phyloP scores from a whole-genome alignment of 1,284 basidiomycete genomes.

The Coniophora puteana region DNA sequence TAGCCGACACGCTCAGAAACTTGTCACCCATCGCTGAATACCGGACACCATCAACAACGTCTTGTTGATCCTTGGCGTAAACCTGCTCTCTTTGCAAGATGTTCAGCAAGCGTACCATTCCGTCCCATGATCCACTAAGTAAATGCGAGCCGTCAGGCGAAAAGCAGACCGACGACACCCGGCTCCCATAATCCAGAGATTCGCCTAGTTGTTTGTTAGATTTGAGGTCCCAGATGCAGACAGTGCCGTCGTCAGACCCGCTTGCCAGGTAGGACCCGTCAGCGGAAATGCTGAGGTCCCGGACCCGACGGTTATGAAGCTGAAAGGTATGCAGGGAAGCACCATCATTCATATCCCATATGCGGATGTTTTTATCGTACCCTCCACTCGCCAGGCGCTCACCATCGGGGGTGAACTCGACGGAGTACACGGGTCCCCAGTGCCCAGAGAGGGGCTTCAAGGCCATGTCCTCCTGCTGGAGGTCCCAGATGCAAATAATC shows the following conservation, averaged over 20 bases:
- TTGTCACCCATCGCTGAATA: too few relatives aligned
- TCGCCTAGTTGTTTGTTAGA: too few relatives aligned
- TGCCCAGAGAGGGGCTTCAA: constrained; percentile 14
- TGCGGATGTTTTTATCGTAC: constrained; percentile 21
- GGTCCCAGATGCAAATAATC: too few relatives aligned
- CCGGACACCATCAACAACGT: too few relatives aligned
- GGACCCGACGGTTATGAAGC: neutral
- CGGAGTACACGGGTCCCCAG: constrained; percentile 18
- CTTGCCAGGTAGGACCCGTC: neutral
- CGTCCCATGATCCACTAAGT: too few relatives aligned
- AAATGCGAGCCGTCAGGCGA: too few relatives aligned
- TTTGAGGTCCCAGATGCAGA: neutral
- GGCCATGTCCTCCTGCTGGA: constrained; percentile 14
- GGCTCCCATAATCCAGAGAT: too few relatives aligned
- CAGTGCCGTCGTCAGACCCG: neutral
- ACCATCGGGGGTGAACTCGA: constrained; percentile 26
- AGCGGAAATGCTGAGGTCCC: neutral
- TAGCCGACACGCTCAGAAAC: too few relatives aligned
- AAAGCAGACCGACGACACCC: too few relatives aligned
- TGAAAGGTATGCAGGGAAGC: neutral
- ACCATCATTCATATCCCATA: constrained; percentile 19
- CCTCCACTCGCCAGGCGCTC: constrained; percentile 23
- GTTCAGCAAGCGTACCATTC: too few relatives aligned
- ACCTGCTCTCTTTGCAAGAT: too few relatives aligned
- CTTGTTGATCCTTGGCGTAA: too few relatives aligned